phyloP scores from a whole-genome alignment of 148 eudicot species.

The Amaranthus hypochondriacus region DNA sequence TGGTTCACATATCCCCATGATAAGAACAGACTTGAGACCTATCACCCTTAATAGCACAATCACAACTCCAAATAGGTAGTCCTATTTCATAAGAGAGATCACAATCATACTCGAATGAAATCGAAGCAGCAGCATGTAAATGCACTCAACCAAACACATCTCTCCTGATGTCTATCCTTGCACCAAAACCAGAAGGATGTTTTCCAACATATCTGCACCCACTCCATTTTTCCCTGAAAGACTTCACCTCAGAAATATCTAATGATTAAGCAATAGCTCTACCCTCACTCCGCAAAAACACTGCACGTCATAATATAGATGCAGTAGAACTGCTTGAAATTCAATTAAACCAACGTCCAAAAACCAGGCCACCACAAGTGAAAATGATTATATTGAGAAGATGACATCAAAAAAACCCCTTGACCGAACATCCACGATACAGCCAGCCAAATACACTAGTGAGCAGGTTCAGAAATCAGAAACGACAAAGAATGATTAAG shows the following conservation, averaged over 20 bases:
- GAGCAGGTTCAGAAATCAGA: neutral
- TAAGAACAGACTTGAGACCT: neutral
- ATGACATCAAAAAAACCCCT: neutral
- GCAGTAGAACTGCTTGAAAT: neutral
- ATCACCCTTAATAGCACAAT: neutral
- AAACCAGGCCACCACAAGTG: neutral
- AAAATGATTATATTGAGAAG: neutral
- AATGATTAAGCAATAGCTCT: conserved; percentile 1
- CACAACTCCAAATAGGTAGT: neutral
- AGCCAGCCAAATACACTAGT: neutral
- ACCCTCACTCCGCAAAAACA: neutral
- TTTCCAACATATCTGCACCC: conserved; percentile 3
- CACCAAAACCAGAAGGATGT: neutral
- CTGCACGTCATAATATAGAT: neutral
- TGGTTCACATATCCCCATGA: neutral
- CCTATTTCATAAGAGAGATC: neutral
- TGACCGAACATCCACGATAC: conserved; percentile 2
- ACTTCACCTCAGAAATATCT: neutral
- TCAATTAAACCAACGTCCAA: neutral
- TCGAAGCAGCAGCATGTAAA: neutral
- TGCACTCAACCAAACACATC: neutral
- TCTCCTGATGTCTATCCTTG: neutral
- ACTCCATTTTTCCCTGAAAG: neutral
- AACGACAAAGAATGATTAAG: neutral
- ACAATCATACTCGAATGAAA: too few relatives aligned